Evolutionary conservation across 768 basidiomycete genomes (phyloP), one percentile per base, ranked within the genome.

Genomic region (Leccinum obscurum): DNA sequence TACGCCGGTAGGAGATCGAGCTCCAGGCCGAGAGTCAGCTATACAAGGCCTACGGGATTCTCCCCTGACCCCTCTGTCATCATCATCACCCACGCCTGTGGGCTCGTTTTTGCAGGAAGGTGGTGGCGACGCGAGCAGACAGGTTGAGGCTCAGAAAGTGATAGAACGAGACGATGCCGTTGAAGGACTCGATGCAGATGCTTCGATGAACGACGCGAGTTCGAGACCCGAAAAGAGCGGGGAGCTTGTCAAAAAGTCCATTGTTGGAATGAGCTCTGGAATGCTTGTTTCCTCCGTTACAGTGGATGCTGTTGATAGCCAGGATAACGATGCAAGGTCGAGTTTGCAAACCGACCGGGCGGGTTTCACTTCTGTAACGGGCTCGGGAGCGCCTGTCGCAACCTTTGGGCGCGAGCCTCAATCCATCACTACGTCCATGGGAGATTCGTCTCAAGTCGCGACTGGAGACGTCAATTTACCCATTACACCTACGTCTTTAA

Each of bases 51-150:
- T 57, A 4, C 30, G 17, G 6, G 5, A n/a, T 17, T 52, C 52
- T 4, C 53, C 59, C 14, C n/a, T 54, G 52, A 68, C 59, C 6
- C 61, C 64, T 6, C 41, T 56, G 0, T 7, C 55, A 15, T 53
- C 30, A 49, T 60, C 55, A 4, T 59, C 62, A 10, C 37, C 1
- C 2, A 3, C 51, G 6, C 34, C 7, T 30, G 14, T 8, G n/a
- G 54, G 44, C 17, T 30, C 26, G 54, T 20, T 22, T 54, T 10
- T 6, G 6, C 50, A 52, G 35, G 24, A 50, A 37, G 28, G 20
- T 35, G 10, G 22, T 11, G 20, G 6, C 10, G 34, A 26, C 28
- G 15, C 7, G 26, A 48, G 39, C 26, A 37, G 14, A 24, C 37
- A 32, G 9, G n/a, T 14, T 4, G 41, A 0, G 14, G 22, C 6